These are phyloP conservation scores for Filosporella fistucella DNA, from an alignment of 495 filamentous ascomycete species.

Conservation along the genomic window DNA sequence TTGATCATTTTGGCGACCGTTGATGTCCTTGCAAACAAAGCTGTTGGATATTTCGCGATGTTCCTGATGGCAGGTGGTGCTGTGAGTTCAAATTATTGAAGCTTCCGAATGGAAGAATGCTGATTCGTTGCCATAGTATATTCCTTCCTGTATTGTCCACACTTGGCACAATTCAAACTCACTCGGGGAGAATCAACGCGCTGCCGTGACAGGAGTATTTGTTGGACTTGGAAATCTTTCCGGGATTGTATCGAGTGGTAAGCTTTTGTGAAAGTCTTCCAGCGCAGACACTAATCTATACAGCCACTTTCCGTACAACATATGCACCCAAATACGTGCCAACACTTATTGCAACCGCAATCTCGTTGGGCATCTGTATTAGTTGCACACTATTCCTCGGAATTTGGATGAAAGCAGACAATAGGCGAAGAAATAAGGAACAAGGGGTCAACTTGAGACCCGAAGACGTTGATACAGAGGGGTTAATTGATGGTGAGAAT, in stretches of 20 bases:
- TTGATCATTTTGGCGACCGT: conserved; percentile 24
- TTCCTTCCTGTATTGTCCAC: neutral
- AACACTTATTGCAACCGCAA: neutral
- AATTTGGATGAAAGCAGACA: neutral
- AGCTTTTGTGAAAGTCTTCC: neutral
- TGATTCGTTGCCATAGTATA: too few species aligned
- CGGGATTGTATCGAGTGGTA: neutral
- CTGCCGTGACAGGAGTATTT: neutral
- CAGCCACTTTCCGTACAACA: too few species aligned
- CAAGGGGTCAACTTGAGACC: neutral
- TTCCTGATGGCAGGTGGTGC: conserved; percentile 1
- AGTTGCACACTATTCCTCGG: neutral
- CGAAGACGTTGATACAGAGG: neutral
- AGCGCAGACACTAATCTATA: neutral
- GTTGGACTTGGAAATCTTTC: neutral
- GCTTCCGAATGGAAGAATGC: too few species aligned
- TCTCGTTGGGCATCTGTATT: neutral
- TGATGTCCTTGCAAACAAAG: neutral
- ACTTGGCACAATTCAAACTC: neutral
- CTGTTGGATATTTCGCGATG: neutral
- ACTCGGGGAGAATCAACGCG: neutral
- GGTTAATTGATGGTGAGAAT: neutral
- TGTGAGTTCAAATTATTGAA: too few species aligned
- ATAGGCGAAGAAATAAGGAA: neutral
- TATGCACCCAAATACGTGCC: neutral